Percentiles rank a stretch among this genome's conserved stretches.
phyloP scores from a whole-genome alignment of 768 basidiomycete species.

The Auricularia heimuer region DNA sequence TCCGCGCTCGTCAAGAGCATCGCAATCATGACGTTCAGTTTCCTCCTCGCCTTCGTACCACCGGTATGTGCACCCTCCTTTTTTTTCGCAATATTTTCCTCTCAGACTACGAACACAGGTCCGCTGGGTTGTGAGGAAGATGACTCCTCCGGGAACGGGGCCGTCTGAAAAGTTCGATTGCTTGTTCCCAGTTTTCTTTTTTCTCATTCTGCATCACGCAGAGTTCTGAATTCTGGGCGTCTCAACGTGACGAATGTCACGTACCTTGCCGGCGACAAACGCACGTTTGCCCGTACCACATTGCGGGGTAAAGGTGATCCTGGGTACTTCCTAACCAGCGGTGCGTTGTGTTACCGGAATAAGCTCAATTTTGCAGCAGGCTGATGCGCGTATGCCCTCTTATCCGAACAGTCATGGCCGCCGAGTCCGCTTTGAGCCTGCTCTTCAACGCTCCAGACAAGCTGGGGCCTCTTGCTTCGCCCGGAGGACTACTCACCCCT shows the following conservation, averaged over 20 bases:
- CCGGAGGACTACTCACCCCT: constrained; percentile 78
- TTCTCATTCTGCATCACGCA: constrained; percentile 16
- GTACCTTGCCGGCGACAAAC: constrained; percentile 36
- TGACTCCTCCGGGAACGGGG: constrained; percentile 25
- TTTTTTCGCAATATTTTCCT: neutral
- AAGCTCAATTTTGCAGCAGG: neutral
- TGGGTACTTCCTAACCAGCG: constrained; percentile 51
- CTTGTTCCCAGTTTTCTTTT: neutral
- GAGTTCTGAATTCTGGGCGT: constrained; percentile 49
- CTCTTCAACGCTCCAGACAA: constrained; percentile 40
- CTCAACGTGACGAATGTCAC: constrained; percentile 64
- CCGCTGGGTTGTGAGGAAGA: constrained; percentile 46
- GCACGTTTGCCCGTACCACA: constrained; percentile 46
- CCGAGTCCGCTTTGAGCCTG: constrained; percentile 68
- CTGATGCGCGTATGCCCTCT: neutral
- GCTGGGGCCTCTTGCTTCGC: constrained; percentile 44
- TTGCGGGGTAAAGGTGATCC: constrained; percentile 68
- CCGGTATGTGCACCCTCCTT: constrained; percentile 17
- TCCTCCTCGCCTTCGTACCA: constrained; percentile 2
- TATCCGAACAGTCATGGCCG: constrained; percentile 48
- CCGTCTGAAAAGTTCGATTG: neutral
- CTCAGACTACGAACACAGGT: constrained; percentile 26
- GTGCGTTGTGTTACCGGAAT: constrained; percentile 20
- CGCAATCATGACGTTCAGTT: constrained; percentile 13
- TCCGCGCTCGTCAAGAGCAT: constrained; percentile 32